Evolutionary conservation across 2,329 filamentous ascomycete genomes (phyloP).

Genomic region (Trichoderma sp.): DNA sequence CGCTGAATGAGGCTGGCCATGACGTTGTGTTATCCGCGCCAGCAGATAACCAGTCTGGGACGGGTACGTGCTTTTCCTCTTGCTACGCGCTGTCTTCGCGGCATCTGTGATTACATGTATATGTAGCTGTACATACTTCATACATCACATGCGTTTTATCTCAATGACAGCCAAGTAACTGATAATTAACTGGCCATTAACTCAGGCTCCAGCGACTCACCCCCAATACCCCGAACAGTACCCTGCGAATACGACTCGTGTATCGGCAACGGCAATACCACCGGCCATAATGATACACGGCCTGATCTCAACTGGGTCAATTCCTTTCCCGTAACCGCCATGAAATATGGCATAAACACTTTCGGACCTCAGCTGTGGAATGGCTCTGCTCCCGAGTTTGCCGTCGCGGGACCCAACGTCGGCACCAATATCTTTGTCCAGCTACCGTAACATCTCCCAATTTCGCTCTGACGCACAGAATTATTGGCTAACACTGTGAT

Average conservation of each 20-base stretch:
- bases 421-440: constrained; percentile 58
- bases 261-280: constrained; percentile 56
- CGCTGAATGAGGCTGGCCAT: constrained; percentile 57
- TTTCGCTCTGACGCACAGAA: neutral
- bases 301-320: constrained; percentile 71
- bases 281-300: constrained; percentile 58
- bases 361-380: constrained; percentile 27
- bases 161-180: neutral
- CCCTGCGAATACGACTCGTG: constrained; percentile 66
- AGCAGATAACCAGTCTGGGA: constrained; percentile 66
- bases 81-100: no score
- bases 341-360: constrained; percentile 21
- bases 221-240: constrained; percentile 49
- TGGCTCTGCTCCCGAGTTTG: constrained; percentile 58
- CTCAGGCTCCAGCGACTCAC: constrained; percentile 51
- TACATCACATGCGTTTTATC: neutral
- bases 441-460: constrained; percentile 38
- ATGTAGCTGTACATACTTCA: no score
- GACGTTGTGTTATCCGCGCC: constrained; percentile 66
- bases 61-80: constrained; percentile 43
- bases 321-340: constrained; percentile 60
- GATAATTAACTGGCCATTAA: neutral
- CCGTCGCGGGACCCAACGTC: constrained; percentile 65
- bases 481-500: neutral
- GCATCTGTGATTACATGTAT: neutral